Percentiles rank a stretch among this genome's conserved stretches.
Evolutionary conservation across 2,329 filamentous ascomycete genomes (phyloP).

Genomic region (Elsinoe arachidis): DNA sequence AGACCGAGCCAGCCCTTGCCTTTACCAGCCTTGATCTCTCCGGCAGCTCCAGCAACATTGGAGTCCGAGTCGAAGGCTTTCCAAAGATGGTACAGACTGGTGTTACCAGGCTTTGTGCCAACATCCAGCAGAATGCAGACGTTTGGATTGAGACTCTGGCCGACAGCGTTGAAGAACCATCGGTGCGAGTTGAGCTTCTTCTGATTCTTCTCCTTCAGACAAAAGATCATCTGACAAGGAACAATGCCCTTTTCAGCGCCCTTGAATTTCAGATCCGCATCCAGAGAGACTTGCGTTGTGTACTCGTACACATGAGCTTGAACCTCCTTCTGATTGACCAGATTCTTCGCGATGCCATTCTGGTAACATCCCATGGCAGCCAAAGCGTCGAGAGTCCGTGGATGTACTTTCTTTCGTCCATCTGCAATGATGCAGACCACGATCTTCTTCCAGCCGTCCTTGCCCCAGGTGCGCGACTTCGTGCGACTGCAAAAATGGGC

Average conservation of each 20-base stretch:
- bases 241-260: conserved; percentile 98
- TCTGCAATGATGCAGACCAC: conserved; percentile 96
- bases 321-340: conserved; percentile 91
- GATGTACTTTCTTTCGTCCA: conserved; percentile 86
- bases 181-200: conserved; percentile 98
- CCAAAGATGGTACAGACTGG: conserved; percentile 95
- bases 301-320: conserved; percentile 98
- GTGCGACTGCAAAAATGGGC: conserved; percentile 89
- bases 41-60: conserved; percentile 91
- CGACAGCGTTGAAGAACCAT: conserved; percentile 99
- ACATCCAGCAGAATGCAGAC: conserved; percentile 96
- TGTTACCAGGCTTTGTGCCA: conserved; percentile 80
- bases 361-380: conserved; percentile 98
- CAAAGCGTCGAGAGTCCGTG: conserved; percentile 82
- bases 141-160: conserved; percentile 83
- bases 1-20: conserved; percentile 74
- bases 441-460: conserved; percentile 97
- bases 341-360: conserved; percentile 96
- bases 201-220: conserved; percentile 92
- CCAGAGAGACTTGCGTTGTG: conserved; percentile 93
- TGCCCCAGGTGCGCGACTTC: conserved; percentile 92
- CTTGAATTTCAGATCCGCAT: conserved; percentile 95
- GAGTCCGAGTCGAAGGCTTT: conserved; percentile 98
- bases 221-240: conserved; percentile 96
- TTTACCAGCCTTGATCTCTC: conserved; percentile 96